phyloP scores from a whole-genome alignment of 176 grass and related monocot species.

The Cenchrus americanus region DNA sequence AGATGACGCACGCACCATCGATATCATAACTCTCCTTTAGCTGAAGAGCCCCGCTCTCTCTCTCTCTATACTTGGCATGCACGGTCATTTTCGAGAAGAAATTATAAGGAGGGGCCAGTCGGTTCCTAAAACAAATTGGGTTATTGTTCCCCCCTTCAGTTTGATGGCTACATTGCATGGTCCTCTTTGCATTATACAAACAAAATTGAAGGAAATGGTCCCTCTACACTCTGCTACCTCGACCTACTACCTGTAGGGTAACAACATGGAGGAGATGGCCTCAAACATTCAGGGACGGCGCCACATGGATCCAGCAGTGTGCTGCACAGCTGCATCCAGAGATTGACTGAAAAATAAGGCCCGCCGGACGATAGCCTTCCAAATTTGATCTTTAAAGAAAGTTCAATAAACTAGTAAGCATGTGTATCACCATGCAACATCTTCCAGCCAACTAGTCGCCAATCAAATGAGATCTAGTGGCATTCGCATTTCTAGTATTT shows the following conservation, averaged over 20 bases:
- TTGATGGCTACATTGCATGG: background rate
- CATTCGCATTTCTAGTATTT: background rate
- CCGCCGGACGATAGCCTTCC: background rate
- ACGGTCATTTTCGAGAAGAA: background rate
- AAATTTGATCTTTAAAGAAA: slow-evolving; percentile 25
- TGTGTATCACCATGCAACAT: slow-evolving; percentile 14
- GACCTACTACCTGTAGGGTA: background rate
- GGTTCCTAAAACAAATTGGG: background rate
- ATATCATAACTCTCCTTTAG: background rate
- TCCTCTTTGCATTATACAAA: background rate
- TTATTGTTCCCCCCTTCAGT: background rate
- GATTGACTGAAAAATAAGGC: background rate
- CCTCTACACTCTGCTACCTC: background rate
- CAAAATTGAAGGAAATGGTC: background rate
- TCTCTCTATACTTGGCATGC: background rate
- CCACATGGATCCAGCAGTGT: slow-evolving; percentile 38
- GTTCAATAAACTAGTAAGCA: background rate
- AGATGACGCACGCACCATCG: background rate
- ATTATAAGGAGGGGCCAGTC: background rate
- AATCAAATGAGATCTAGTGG: slow-evolving; percentile 41
- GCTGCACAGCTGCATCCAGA: background rate
- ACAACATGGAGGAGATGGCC: slow-evolving; percentile 19
- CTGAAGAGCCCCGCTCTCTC: background rate
- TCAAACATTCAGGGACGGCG: slow-evolving; percentile 10
- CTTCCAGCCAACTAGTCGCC: slow-evolving; percentile 27